Evolutionary conservation across 2,329 filamentous ascomycete genomes (phyloP), one percentile per base, ranked within the genome.

Genomic region (Diaporthe amygdali): DNA sequence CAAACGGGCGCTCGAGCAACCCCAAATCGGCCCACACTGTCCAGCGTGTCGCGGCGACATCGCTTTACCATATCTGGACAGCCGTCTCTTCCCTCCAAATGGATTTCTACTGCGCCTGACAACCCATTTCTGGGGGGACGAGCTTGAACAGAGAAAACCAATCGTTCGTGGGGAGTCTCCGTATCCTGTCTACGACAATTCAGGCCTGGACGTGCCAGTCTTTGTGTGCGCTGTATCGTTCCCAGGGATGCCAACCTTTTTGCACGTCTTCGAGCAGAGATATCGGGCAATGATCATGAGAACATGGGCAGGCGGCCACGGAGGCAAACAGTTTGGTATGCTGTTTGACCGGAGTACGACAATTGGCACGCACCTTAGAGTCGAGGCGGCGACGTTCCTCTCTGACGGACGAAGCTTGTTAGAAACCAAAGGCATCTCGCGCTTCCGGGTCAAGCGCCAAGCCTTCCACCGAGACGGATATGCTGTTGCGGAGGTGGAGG

Each of bases 181-280:
- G 37, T 83, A 85, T 30, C 69, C 66, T 10, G 47, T 52, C 7
- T 9, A 61, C 12, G 85, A 85, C 1, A 81, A 86, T 55, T 86
- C 87, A 5, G 89, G 90, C 12, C 84, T 90, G 22, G 88, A 91
- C 44, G 88, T 92, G 5, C 89, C 94, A 0, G 84, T 97, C 0
- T 97, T 97, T 75, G 88, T 97, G 39, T 96, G 93, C 81, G 94
- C 94, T 0, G 82, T 97, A 10, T 89, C 94, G 0, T 96, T 96
- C 75, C 95, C 95, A 1, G 86, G 87, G 2, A 94, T 96, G 89
- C 94, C 93, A 0, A 95, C 94, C 0, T 96, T 96, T 75, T 84
- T 97, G 3, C 93, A 97, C 76, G 89, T 98, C n/a, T 97, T 97
- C 78, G 95, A 97, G 79, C 93, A 94, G n/a, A 89, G 93, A 8